A percentile compares a stretch with the other conserved stretches of the same genome.
Conservation (phyloP, 1,284 basidiomycete genomes). For the Ustilago vetiveriae region DNA sequence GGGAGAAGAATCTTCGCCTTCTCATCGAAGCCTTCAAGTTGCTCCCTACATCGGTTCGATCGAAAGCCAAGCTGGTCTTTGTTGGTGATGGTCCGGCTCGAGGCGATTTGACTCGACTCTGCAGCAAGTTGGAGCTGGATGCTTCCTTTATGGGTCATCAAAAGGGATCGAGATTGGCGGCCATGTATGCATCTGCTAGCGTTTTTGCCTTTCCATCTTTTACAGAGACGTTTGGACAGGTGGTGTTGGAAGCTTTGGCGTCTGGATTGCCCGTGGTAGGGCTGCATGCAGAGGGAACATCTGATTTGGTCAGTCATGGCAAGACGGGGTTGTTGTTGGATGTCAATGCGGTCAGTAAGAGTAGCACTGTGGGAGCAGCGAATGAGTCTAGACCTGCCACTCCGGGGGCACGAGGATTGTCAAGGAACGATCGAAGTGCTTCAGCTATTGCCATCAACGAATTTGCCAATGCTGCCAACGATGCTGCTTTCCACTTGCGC, state of each 20-base stretch:
- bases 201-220: slow-evolving; percentile 72
- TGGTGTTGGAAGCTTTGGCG: slow-evolving; percentile 72
- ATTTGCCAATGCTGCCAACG: slow-evolving; percentile 31
- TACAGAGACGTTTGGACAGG: slow-evolving; percentile 73
- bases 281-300: slow-evolving; percentile 72
- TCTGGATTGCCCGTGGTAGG: slow-evolving; percentile 73
- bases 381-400: slow-evolving; percentile 10
- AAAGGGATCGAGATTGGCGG: slow-evolving; percentile 64
- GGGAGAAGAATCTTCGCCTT: slow-evolving; percentile 74
- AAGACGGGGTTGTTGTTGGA: slow-evolving; percentile 69
- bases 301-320: slow-evolving; percentile 71
- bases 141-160: slow-evolving; percentile 71
- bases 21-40: slow-evolving; percentile 70
- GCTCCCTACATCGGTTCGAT: slow-evolving; percentile 56
- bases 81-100: slow-evolving; percentile 73
- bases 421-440: not conserved
- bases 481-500: slow-evolving; percentile 13
- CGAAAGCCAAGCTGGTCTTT: slow-evolving; percentile 71
- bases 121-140: slow-evolving; percentile 69
- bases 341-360: slow-evolving; percentile 45
- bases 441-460: slow-evolving; percentile 30
- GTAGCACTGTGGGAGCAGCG: slow-evolving; percentile 4
- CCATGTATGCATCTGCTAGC: slow-evolving; percentile 71
- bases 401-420: slow-evolving; percentile 10
- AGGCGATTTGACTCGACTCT: slow-evolving; percentile 69